A percentile compares a stretch with the other conserved stretches of the same genome.
Conservation (phyloP, 192 early-diverging fungal species). For the Backusella tuberculispora region DNA sequence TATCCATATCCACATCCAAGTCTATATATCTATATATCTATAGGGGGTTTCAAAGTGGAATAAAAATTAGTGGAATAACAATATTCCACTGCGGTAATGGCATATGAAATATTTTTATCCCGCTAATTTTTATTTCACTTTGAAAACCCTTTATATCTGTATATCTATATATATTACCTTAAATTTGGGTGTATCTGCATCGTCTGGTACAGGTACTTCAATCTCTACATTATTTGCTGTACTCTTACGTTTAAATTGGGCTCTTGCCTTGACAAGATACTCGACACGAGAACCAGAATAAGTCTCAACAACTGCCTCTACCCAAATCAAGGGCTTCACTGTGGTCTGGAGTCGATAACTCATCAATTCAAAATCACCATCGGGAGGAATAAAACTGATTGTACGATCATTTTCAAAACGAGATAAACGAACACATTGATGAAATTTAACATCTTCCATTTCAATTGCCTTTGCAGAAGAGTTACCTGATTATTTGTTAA, state of each 20-base stretch:
- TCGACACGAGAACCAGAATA: conserved; percentile 94
- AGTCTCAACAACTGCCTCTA: conserved; percentile 81
- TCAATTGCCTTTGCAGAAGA: conserved; percentile 71
- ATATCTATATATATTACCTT: too few species aligned
- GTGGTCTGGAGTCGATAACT: conserved; percentile 85
- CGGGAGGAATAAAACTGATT: conserved; percentile 88
- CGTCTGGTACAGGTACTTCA: conserved; percentile 95
- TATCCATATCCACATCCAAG: background rate
- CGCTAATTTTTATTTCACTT: too few species aligned
- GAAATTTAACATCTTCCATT: conserved; percentile 92
- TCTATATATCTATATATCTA: too few species aligned
- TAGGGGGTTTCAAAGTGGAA: too few species aligned
- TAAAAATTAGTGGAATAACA: too few species aligned
- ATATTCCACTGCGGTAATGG: too few species aligned
- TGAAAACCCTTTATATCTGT: too few species aligned
- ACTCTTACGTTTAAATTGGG: conserved; percentile 96
- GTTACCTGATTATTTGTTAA: background rate
- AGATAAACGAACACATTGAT: conserved; percentile 88
- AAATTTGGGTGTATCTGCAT: conserved; percentile 94
- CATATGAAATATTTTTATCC: too few species aligned
- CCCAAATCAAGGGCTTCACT: conserved; percentile 83
- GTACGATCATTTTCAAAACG: conserved; percentile 89
- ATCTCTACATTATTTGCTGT: conserved; percentile 99
- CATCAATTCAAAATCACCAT: conserved; percentile 76
- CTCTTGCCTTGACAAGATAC: conserved; percentile 96